These are phyloP conservation scores for Yarrowia sp. DNA, from an alignment of 805 yeast genomes.

Conservation along the genomic window DNA sequence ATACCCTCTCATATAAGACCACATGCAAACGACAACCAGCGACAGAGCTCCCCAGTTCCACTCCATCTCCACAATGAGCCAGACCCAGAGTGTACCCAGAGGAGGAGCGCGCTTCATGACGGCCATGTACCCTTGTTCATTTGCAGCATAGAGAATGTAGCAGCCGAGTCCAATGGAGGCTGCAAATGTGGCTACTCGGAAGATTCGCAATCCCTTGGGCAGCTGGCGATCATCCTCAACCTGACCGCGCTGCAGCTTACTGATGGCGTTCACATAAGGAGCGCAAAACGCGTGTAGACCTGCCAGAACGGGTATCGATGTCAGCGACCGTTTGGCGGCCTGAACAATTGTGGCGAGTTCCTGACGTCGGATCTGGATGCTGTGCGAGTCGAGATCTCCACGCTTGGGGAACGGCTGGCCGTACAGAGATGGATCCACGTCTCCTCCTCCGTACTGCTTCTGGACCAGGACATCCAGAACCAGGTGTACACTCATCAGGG, in stretches of 20 bases:
- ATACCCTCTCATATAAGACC: conserved; percentile 32
- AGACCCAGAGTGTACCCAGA: conserved; percentile 43
- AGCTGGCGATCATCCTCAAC: conserved; percentile 28
- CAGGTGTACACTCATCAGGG: conserved; percentile 39
- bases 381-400: conserved; percentile 2
- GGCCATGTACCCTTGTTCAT: conserved; percentile 42
- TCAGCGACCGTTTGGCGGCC: conserved; percentile 30
- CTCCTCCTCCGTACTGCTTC: conserved; percentile 39
- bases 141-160: conserved; percentile 38
- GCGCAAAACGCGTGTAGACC: conserved; percentile 32
- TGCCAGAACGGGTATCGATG: conserved; percentile 38
- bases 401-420: conserved; percentile 19
- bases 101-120: conserved; percentile 44
- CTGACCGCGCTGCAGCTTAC: not conserved
- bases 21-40: conserved; percentile 34
- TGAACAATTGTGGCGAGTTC: conserved; percentile 28
- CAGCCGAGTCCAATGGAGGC: conserved; percentile 37
- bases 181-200: conserved; percentile 32
- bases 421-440: not conserved
- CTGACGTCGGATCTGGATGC: conserved; percentile 3
- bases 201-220: conserved; percentile 28
- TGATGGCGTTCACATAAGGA: conserved; percentile 15
- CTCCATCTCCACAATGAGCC: conserved; percentile 44
- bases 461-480: conserved; percentile 41
- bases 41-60: conserved; percentile 38